phyloP scores from a whole-genome alignment of 2,329 filamentous ascomycete genomes.

The Beauveria bassiana region DNA sequence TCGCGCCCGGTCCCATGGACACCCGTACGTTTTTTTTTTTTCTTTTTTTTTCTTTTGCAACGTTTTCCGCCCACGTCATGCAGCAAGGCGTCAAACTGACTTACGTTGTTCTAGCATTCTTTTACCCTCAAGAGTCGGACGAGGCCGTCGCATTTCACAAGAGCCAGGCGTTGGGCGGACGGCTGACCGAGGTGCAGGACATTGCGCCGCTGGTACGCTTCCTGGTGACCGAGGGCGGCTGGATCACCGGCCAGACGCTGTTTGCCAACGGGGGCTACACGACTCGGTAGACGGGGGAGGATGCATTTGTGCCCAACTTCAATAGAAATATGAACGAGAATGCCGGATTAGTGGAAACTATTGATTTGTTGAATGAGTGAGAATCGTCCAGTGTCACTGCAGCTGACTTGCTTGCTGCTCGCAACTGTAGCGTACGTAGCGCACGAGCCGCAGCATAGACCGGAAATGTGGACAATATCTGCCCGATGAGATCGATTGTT shows the following conservation, averaged over 20 bases:
- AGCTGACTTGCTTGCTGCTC: not conserved
- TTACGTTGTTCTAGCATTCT: constrained; percentile 26
- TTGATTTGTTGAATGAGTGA: not conserved
- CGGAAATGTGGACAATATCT: not conserved
- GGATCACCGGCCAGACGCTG: constrained; percentile 40
- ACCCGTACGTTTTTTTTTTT: constrained; percentile 22
- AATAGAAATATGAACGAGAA: not conserved
- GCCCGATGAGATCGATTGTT: not conserved
- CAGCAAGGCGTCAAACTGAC: not conserved
- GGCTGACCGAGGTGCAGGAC: constrained; percentile 34
- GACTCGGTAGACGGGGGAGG: constrained; percentile 24
- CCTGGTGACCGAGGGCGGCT: constrained; percentile 34
- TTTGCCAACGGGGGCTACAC: constrained; percentile 42
- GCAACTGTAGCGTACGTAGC: no score
- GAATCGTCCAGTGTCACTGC: not conserved
- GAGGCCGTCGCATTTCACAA: constrained; percentile 38
- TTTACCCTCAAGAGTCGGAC: constrained; percentile 34
- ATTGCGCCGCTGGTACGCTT: constrained; percentile 38
- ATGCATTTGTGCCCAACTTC: not conserved
- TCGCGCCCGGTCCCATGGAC: constrained; percentile 32
- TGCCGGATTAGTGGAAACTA: not conserved
- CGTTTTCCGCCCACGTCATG: not conserved
- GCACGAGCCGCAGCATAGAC: not conserved
- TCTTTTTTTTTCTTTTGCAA: no score
- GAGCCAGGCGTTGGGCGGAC: constrained; percentile 32